A percentile compares a stretch with the other conserved stretches of the same genome.
Evolutionary conservation across 768 basidiomycete species (phyloP).

Genomic region (Xerocomellus dryophilus): DNA sequence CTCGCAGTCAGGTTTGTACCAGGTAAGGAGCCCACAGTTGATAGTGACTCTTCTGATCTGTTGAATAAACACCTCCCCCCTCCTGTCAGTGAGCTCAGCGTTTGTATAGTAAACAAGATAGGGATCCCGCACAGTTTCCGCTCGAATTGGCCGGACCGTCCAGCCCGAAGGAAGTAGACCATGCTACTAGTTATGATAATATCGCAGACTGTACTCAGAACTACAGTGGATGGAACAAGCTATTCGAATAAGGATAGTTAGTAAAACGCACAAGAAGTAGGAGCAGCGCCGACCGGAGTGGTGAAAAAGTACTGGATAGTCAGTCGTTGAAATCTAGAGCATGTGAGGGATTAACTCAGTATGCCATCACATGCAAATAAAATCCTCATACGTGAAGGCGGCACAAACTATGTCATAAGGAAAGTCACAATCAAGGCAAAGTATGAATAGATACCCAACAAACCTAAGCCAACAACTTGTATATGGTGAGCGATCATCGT

Average conservation of each 20-base stretch:
- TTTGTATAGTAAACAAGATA: background rate
- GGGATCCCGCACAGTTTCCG: background rate
- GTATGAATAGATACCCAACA: background rate
- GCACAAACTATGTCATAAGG: background rate
- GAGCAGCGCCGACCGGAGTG: background rate
- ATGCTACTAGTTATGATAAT: background rate
- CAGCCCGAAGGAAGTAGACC: constrained; percentile 4
- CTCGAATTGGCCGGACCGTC: background rate
- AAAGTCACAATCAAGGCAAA: background rate
- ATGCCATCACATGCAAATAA: background rate
- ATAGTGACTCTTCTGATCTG: constrained; percentile 2
- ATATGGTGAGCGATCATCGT: background rate
- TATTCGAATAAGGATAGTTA: background rate
- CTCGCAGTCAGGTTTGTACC: background rate
- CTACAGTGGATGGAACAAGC: background rate
- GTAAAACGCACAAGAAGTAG: background rate
- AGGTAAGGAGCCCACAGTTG: constrained; percentile 4
- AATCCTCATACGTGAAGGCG: background rate
- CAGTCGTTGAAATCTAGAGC: background rate
- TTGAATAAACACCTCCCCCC: background rate
- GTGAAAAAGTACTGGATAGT: constrained; percentile 2
- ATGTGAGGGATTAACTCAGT: background rate
- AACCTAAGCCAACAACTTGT: constrained; percentile 7
- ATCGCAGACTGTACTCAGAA: constrained; percentile 3
- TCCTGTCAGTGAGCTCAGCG: background rate